Conservation (phyloP, 768 basidiomycete genomes). For the Gymnopilus junonius region DNA sequence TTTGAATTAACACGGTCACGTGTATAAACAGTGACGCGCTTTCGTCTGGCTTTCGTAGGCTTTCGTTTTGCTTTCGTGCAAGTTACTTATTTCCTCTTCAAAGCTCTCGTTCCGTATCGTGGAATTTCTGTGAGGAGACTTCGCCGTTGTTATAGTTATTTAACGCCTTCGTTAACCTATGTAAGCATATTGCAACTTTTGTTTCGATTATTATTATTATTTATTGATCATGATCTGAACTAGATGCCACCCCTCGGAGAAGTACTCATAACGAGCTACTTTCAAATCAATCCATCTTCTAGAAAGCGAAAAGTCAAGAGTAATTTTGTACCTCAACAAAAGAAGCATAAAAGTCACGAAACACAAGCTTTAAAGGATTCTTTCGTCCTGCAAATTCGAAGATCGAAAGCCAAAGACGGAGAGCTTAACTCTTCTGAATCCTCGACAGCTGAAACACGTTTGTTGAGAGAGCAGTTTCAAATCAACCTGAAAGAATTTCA, state of each 20-base stretch:
- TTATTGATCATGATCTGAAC: not conserved
- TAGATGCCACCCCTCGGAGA: conserved; percentile 14
- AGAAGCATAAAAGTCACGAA: not conserved
- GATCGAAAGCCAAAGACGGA: not conserved
- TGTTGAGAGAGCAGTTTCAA: not conserved
- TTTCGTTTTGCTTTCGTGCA: too few relatives aligned
- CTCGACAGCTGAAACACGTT: not conserved
- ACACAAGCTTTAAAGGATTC: not conserved
- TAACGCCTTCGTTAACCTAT: too few relatives aligned
- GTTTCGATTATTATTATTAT: too few relatives aligned
- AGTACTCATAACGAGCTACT: conserved; percentile 9
- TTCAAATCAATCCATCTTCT: not conserved
- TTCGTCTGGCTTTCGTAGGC: too few relatives aligned
- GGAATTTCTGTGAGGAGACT: too few relatives aligned
- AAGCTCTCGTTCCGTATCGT: too few relatives aligned
- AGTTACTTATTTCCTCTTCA: too few relatives aligned
- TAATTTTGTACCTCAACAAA: not conserved
- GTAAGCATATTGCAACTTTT: not conserved
- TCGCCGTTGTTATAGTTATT: too few relatives aligned
- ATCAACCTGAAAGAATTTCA: not conserved
- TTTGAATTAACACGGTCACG: too few relatives aligned
- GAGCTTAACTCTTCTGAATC: not conserved
- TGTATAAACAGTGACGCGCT: too few relatives aligned
- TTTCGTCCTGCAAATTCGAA: not conserved
- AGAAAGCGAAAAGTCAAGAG: not conserved